Base-by-base conservation (phyloP, 192 early-diverging fungal species). In the Entomortierella chlamydospora region DNA sequence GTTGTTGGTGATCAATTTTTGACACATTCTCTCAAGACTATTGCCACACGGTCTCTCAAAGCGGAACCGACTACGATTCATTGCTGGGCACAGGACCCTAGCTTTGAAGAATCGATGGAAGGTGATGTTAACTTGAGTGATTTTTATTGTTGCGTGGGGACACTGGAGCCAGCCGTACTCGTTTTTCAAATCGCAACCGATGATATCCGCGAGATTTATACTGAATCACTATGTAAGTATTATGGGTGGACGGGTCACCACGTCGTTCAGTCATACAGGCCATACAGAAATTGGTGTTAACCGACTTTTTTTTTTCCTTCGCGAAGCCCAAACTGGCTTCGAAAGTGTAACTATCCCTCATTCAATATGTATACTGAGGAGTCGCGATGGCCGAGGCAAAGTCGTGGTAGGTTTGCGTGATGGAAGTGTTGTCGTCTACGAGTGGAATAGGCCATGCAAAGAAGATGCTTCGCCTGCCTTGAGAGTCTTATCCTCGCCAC, bases 41-140 rank as follows among this genome's bases (percentile, higher is more conserved):
- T 66, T 26, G 23, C 63, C 15, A 34, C 51, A 13, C 59, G 11
- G 17, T 15, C 51, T 0, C 28, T 79, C 5, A 29, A 20, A 7
- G 67, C 76, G 30, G 76, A 79, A n/a, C 59, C 68, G 9, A 79
- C 76, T 1, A 61, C 76, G 0, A 63, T 79, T 25, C 42, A 70
- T 49, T 79, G 76, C 34, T 79, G 76, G 76, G 26, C 2, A 34
- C 25, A 26, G 18, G 23, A 29, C 0, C 15, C 37, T 61, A 18
- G 33, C 17, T n/a, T 7, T 33, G 37, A 29, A 18, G 28, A 8
- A 25, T 2, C 31, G 3, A 18, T 37, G 1, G 49, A 73, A 1
- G 25, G 23, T 20, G 37, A 4, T 6, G 34, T 7, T 11, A 18
- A 8, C 15, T 15, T 26, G n/a, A 33, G 8, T 25, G 45, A 26